Evolutionary conservation across 2,329 filamentous ascomycete genomes (phyloP).

Genomic region (Colletotrichum sp.): DNA sequence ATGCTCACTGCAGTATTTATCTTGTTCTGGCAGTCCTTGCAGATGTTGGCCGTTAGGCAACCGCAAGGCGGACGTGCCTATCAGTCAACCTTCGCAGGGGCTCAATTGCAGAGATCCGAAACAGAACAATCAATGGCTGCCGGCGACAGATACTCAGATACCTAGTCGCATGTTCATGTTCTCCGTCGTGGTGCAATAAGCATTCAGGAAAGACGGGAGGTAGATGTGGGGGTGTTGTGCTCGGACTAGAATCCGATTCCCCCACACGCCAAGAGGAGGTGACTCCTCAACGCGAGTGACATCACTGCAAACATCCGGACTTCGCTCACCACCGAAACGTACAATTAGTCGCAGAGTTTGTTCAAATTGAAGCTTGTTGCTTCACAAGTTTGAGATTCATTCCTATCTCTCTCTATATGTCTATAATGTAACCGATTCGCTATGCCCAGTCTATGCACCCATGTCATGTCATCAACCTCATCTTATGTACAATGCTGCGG

Average conservation of each 20-base stretch:
- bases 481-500: neutral
- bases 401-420: constrained; percentile 1
- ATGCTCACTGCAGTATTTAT: neutral
- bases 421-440: constrained; percentile 17
- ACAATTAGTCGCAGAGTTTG: neutral
- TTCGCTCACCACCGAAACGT: neutral
- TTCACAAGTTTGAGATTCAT: neutral
- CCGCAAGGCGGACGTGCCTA: neutral
- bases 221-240: neutral
- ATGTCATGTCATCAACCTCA: constrained; percentile 12
- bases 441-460: constrained; percentile 8
- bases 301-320: neutral
- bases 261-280: neutral
- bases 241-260: neutral
- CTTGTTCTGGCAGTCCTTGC: neutral
- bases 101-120: neutral
- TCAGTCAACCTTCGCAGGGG: neutral
- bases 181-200: neutral
- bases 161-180: neutral
- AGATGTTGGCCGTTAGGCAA: neutral
- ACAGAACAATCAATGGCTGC: neutral
- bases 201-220: neutral
- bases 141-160: neutral
- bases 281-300: neutral
- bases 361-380: neutral